phyloP scores from a whole-genome alignment of 345 rosid species.

The Citrus australasica region DNA sequence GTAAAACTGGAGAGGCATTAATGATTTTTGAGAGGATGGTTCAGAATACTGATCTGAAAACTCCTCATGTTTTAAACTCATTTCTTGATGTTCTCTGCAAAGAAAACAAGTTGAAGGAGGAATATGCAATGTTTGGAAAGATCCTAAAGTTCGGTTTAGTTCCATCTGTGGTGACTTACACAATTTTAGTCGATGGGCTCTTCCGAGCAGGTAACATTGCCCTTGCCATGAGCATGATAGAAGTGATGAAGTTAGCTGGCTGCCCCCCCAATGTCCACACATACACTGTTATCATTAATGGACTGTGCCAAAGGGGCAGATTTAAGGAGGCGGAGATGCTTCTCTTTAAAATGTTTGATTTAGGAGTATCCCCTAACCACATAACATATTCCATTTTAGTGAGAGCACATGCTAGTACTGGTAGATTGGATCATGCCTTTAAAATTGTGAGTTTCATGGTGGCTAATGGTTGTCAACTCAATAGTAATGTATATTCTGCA shows the following conservation, averaged over 20 bases:
- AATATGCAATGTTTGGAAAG: slow-evolving; percentile 41
- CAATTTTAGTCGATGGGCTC: slow-evolving; percentile 40
- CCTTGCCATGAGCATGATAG: slow-evolving; percentile 25
- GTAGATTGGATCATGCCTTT: slow-evolving; percentile 36
- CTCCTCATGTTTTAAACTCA: slow-evolving; percentile 40
- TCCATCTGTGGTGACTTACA: slow-evolving; percentile 50
- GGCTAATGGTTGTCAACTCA: slow-evolving; percentile 36
- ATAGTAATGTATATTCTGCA: slow-evolving; percentile 27
- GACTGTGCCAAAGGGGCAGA: slow-evolving; percentile 43
- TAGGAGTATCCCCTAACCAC: slow-evolving; percentile 44
- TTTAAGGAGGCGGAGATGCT: slow-evolving; percentile 38
- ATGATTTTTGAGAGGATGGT: slow-evolving; percentile 32
- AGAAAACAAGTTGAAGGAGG: slow-evolving; percentile 34
- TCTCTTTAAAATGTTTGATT: slow-evolving; percentile 31
- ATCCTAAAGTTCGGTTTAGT: slow-evolving; percentile 37
- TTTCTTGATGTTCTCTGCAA: slow-evolving; percentile 43
- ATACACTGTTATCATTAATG: slow-evolving; percentile 44
- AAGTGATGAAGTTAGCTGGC: slow-evolving; percentile 37
- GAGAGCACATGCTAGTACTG: slow-evolving; percentile 33
- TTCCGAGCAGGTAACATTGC: slow-evolving; percentile 32
- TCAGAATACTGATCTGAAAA: slow-evolving; percentile 19
- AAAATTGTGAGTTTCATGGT: slow-evolving; percentile 35
- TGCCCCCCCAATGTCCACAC: slow-evolving; percentile 47
- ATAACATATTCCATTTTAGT: slow-evolving; percentile 40
- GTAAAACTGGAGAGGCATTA: slow-evolving; percentile 30